Conservation (phyloP, 2,329 filamentous ascomycete species). For the Biscogniauxia marginata region DNA sequence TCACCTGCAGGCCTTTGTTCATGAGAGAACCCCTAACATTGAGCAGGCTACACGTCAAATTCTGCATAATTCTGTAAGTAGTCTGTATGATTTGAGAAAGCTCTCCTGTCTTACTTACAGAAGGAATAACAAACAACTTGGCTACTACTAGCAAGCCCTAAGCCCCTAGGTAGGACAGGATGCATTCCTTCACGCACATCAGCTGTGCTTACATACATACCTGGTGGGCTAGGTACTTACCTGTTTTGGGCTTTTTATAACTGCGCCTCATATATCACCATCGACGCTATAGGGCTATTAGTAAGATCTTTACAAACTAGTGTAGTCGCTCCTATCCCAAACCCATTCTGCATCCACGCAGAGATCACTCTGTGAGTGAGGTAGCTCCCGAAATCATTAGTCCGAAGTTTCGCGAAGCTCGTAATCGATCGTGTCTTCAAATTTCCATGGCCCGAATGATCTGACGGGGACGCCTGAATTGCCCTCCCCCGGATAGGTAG, state of each 20-base stretch:
- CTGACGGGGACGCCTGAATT: neutral
- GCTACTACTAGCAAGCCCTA: too few species aligned
- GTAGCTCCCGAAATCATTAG: neutral
- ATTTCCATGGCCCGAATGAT: neutral
- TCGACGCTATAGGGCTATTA: neutral
- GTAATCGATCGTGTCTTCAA: neutral
- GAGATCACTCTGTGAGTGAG: neutral
- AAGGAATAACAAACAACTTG: too few species aligned
- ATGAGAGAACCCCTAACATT: neutral
- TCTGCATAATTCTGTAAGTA: neutral
- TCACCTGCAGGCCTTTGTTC: neutral
- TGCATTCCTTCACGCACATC: neutral
- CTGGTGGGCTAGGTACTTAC: neutral
- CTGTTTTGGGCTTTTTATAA: neutral
- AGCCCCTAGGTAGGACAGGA: neutral
- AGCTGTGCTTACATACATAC: neutral
- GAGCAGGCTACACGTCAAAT: neutral
- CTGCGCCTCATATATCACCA: neutral
- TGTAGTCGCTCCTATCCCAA: neutral
- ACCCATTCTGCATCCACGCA: neutral
- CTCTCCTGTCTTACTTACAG: neutral
- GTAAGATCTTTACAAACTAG: too few species aligned
- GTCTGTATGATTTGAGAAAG: neutral
- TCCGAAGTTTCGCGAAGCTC: neutral
- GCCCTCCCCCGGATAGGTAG: neutral